A percentile compares a stretch with the other conserved stretches of the same genome.
These are phyloP conservation scores for Colletotrichum lini DNA, from an alignment of 2,329 filamentous ascomycete species.

Conservation along the genomic window DNA sequence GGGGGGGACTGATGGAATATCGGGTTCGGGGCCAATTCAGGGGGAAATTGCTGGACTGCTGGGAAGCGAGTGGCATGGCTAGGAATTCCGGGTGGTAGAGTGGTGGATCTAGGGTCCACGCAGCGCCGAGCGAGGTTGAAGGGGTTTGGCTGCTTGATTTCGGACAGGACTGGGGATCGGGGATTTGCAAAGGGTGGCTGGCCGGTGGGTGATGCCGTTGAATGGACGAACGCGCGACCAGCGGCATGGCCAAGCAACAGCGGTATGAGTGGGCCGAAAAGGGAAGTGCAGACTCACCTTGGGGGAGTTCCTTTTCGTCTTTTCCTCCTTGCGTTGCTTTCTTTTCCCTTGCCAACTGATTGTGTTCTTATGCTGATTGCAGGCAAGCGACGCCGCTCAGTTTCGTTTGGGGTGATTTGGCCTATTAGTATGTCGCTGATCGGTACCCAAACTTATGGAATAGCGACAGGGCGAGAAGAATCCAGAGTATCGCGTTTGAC, in stretches of 20 bases:
- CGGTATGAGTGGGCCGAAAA: slow-evolving; percentile 34
- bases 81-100: slow-evolving; percentile 35
- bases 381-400: background rate
- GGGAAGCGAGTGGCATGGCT: slow-evolving; percentile 34
- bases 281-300: slow-evolving; percentile 35
- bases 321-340: slow-evolving; percentile 4
- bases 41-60: slow-evolving; percentile 41
- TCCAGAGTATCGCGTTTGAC: slow-evolving; percentile 11
- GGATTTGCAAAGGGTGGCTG: slow-evolving; percentile 10
- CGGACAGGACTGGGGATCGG: slow-evolving; percentile 20
- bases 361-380: slow-evolving; percentile 7
- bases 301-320: too few species aligned
- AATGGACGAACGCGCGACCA: slow-evolving; percentile 29
- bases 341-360: slow-evolving; percentile 14
- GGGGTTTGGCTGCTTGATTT: slow-evolving; percentile 38
- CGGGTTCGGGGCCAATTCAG: slow-evolving; percentile 40
- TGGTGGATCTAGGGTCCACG: slow-evolving; percentile 41
- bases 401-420: background rate
- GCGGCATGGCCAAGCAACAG: slow-evolving; percentile 19
- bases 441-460: slow-evolving; percentile 12
- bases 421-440: slow-evolving; percentile 8
- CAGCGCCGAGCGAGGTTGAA: slow-evolving; percentile 22
- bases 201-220: slow-evolving; percentile 23
- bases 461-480: slow-evolving; percentile 4
- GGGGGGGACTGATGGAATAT: slow-evolving; percentile 28